phyloP scores from a whole-genome alignment of 1,284 basidiomycete genomes.

The Microbotryum lychnidis-dioicae region DNA sequence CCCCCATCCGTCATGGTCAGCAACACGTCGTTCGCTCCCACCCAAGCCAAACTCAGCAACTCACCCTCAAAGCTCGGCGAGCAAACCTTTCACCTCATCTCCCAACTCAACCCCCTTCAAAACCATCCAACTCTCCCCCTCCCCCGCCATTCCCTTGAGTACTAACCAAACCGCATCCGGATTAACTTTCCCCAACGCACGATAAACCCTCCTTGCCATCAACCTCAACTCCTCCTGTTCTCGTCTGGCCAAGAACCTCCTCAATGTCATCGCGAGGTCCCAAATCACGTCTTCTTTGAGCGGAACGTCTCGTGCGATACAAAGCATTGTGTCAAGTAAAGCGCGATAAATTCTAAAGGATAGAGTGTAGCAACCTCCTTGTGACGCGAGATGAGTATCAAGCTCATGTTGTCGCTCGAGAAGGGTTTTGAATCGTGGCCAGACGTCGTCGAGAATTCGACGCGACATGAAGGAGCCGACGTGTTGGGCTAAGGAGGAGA shows the following conservation, averaged over 20 bases:
- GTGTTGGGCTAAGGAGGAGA: slow-evolving; percentile 58
- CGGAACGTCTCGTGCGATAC: slow-evolving; percentile 55
- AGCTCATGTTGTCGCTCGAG: slow-evolving; percentile 57
- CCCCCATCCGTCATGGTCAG: too few relatives aligned
- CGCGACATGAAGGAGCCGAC: slow-evolving; percentile 74
- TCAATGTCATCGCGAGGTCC: slow-evolving; percentile 64
- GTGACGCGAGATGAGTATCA: slow-evolving; percentile 44
- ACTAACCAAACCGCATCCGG: slow-evolving; percentile 74
- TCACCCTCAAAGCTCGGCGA: not conserved
- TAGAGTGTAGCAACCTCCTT: slow-evolving; percentile 52
- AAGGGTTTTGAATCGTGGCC: slow-evolving; percentile 66
- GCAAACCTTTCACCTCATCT: not conserved
- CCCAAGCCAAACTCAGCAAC: too few relatives aligned
- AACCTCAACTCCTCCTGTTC: slow-evolving; percentile 64
- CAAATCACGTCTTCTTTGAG: slow-evolving; percentile 62
- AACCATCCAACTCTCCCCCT: not conserved
- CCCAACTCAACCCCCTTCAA: not conserved
- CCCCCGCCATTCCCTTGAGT: slow-evolving; percentile 44
- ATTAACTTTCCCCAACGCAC: slow-evolving; percentile 53
- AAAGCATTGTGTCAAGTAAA: slow-evolving; percentile 61
- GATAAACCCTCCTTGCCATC: slow-evolving; percentile 58
- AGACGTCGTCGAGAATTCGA: slow-evolving; percentile 76
- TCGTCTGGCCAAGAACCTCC: slow-evolving; percentile 60
- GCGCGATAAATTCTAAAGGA: slow-evolving; percentile 67
- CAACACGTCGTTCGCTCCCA: too few relatives aligned